A percentile compares a stretch with the other conserved stretches of the same genome.
phyloP scores from a whole-genome alignment of 163 green algal species.

The Smithsoniella earleae region DNA sequence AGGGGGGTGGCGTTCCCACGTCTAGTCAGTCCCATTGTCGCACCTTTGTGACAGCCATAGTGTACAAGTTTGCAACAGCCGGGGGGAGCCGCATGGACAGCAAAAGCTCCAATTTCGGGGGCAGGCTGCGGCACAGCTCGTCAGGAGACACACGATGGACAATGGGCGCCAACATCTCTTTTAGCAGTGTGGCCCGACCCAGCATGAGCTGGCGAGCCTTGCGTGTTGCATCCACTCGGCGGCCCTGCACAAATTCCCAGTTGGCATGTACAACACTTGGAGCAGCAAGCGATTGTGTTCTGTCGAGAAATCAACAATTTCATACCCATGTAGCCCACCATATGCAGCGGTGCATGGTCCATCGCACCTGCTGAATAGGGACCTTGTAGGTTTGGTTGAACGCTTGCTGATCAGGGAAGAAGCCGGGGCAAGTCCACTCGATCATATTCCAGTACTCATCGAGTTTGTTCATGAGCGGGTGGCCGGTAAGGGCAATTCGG shows the following conservation, averaged over 20 bases:
- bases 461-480: constrained; percentile 27
- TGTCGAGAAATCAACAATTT: no score
- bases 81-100: background rate
- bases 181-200: background rate
- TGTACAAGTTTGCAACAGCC: background rate
- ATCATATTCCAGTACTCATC: constrained; percentile 22
- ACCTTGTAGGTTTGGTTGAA: constrained; percentile 2
- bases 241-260: no score
- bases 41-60: background rate
- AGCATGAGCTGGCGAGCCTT: constrained; percentile 2
- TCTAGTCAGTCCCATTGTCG: background rate
- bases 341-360: no score
- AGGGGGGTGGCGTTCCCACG: background rate
- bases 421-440: background rate
- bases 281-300: no score
- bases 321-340: no score
- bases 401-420: background rate
- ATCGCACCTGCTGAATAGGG: constrained; percentile 12
- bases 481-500: background rate
- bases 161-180: background rate
- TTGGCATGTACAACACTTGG: no score
- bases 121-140: background rate
- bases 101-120: constrained; percentile 6
- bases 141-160: background rate
- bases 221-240: background rate